Percentiles rank a stretch among this genome's conserved stretches.
phyloP scores from a whole-genome alignment of 169 alveolate genomes.

The Babesia caballi region DNA sequence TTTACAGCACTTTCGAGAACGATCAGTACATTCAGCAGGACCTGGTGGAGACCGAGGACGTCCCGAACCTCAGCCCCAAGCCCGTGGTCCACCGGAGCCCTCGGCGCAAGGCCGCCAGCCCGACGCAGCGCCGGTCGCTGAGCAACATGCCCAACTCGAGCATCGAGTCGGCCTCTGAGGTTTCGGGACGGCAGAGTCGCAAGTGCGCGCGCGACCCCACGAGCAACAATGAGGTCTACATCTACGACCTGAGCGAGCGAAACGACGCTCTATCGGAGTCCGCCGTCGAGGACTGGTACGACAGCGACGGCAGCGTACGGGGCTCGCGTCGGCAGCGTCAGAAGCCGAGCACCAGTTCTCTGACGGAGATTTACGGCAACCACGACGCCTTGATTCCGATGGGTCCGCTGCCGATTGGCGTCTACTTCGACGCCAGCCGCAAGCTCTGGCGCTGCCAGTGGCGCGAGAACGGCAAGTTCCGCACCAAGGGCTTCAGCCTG shows the following conservation, averaged over 20 bases:
- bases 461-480: slow-evolving; percentile 86
- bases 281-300: slow-evolving; percentile 52
- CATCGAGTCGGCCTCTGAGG: neutral
- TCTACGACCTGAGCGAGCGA: slow-evolving; percentile 36
- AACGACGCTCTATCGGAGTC: slow-evolving; percentile 31
- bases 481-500: slow-evolving; percentile 83
- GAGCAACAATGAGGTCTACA: slow-evolving; percentile 14
- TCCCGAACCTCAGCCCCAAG: neutral
- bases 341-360: slow-evolving; percentile 19
- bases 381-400: slow-evolving; percentile 73
- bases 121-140: neutral
- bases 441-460: slow-evolving; percentile 88
- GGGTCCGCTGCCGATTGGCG: slow-evolving; percentile 86
- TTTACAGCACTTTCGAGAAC: slow-evolving; percentile 58
- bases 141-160: neutral
- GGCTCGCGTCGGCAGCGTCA: slow-evolving; percentile 42
- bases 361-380: slow-evolving; percentile 58
- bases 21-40: slow-evolving; percentile 56
- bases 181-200: neutral
- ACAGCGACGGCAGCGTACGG: slow-evolving; percentile 45
- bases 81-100: slow-evolving; percentile 1
- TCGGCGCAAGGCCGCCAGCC: slow-evolving; percentile 9
- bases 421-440: slow-evolving; percentile 83
- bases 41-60: slow-evolving; percentile 14
- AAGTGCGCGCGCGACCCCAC: slow-evolving; percentile 4